Evolutionary conservation across 2,329 filamentous ascomycete species (phyloP), one percentile per base, ranked within the genome.

Genomic region (Cladosporium sphaerospermum): DNA sequence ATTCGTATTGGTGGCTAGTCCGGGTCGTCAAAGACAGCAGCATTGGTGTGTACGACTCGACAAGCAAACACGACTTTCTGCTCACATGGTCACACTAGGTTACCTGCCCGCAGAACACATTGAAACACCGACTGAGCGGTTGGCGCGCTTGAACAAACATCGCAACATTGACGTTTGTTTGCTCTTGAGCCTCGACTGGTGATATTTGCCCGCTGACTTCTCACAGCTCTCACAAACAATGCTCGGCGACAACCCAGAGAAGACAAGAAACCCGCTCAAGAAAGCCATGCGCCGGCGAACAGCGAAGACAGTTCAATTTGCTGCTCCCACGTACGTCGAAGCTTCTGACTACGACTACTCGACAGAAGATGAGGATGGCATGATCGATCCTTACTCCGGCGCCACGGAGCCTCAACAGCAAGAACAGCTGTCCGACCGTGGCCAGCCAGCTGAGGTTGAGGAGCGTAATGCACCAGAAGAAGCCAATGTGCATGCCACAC

Each of bases 1-100:
- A 99, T 74, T 97, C 91, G 73, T 99, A 99, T 71, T 99, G 93
- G 93, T 99, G 93, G 93, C 81, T 99, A 56, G 93, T 99, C 11
- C 82, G 92, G 59, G 88, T 99, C 43, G 91, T 97, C 50, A 97
- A 97, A 71, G 93, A 99, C 72, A 95, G 88, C 69, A 97, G 90
- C 68, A 99, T 99, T 70, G 83, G 83, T 85, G 70, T 56, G 77
- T 64, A 13, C 44, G n/a, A 34, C 13, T 13, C 16, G 28, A 14
- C 36, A 33, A 16, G 11, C 48, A 3, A 36, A 32, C 14, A 19
- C 28, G 19, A 23, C 37, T 28, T 11, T 33, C 33, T 37, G 41
- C 28, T 32, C 19, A 40, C 18, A 39, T 41, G 23, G 23, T 41
- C 44, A 53, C 49, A 34, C 13, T n/a, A 96, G 92, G 92, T 41